Percentiles rank a stretch among this genome's conserved stretches.
Conservation (phyloP, 306 rosid species). For the Gynostemma pentaphyllum region DNA sequence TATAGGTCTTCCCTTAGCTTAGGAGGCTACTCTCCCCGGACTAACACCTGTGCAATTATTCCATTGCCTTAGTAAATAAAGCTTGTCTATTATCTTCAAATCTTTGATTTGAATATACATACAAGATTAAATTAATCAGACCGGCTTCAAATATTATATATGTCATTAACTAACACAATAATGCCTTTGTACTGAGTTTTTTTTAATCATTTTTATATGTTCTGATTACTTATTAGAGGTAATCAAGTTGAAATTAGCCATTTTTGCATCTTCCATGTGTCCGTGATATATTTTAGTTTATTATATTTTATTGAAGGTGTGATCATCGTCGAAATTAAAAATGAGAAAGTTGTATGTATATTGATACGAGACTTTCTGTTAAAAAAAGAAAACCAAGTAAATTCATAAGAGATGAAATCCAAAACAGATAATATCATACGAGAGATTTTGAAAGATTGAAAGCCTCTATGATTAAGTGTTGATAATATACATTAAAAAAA, state of each 20-base stretch:
- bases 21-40: background rate
- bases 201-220: background rate
- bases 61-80: background rate
- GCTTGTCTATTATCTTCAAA: background rate
- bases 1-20: slow-evolving; percentile 3
- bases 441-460: too few species aligned
- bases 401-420: too few species aligned
- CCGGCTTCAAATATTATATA: background rate
- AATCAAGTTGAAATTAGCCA: background rate
- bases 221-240: too few species aligned
- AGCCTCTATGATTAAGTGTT: too few species aligned
- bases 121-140: background rate
- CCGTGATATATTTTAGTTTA: background rate
- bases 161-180: background rate
- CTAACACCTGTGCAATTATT: background rate
- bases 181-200: background rate
- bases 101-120: background rate
- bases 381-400: too few species aligned
- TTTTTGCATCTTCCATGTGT: background rate
- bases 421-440: too few species aligned
- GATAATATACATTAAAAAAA: too few species aligned
- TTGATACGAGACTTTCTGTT: too few species aligned
- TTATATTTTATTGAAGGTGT: too few species aligned
- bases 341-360: too few species aligned
- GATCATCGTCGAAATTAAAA: too few species aligned